These are phyloP conservation scores for Hypseocharis bilobata DNA, from an alignment of 441 rosid genomes.

Conservation along the genomic window DNA sequence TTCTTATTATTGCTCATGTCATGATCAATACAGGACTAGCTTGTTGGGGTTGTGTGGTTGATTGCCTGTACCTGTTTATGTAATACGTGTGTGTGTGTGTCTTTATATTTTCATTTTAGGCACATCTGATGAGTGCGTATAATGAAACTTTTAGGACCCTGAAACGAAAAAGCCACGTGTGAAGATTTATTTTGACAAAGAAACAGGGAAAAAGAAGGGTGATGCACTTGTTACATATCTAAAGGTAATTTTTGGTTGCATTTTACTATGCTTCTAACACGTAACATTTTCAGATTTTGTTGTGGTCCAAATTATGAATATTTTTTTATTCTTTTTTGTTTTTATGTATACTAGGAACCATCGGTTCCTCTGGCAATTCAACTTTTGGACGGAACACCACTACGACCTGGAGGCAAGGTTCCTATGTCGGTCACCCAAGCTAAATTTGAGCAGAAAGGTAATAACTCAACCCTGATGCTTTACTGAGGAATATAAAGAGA, in stretches of 20 bases:
- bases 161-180: conserved; percentile 81
- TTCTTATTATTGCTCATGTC: not conserved
- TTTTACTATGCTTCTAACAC: conserved; percentile 8
- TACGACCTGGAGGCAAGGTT: conserved; percentile 64
- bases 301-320: not conserved
- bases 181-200: conserved; percentile 79
- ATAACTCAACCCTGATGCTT: conserved; percentile 8
- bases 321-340: not conserved
- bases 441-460: conserved; percentile 90
- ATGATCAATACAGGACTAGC: not conserved
- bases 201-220: conserved; percentile 72
- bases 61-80: too few relatives aligned
- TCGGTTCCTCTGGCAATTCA: conserved; percentile 82
- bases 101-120: not conserved
- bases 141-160: conserved; percentile 48
- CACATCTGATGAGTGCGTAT: conserved; percentile 9
- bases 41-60: too few relatives aligned
- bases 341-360: conserved; percentile 60
- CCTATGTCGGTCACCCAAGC: conserved; percentile 75
- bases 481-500: conserved; percentile 3
- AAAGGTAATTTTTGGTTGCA: conserved; percentile 48
- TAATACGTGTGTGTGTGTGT: not conserved
- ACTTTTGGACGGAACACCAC: conserved; percentile 86
- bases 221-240: conserved; percentile 87
- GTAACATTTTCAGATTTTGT: conserved; percentile 11